Base-by-base conservation (phyloP, 768 basidiomycete species). In the Hirschioporus abietinus region DNA sequence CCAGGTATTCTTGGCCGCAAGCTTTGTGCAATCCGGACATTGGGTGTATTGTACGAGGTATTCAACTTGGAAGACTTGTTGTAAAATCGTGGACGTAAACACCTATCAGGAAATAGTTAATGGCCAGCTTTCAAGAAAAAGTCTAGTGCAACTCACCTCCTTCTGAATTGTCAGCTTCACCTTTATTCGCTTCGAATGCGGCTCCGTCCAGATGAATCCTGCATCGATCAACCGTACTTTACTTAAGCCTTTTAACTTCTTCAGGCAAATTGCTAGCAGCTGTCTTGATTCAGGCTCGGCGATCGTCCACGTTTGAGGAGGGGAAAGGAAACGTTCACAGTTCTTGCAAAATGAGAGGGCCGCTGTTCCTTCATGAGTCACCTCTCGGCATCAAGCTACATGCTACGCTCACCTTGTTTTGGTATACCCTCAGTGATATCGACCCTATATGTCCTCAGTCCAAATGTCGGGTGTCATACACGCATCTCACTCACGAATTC, bases 1-100 rank as follows among this genome's bases (percentile, higher is more conserved):
- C 97, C 96, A 99, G 0, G 96, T 99, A 75, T 99, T 98, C 80
- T 99, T 99, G 1, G 97, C 97, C 0, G 97, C 97, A 4, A 99
- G 85, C 72, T 87, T 89, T 0, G 96, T 83, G 73, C 97, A 99
- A 70, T 95, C 93, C 0, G 94, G 89, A 76, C 97, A 99, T 80
- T 99, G 97, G 0, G 92, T 92, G 71, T 96, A 86, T 71, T 96
- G 93, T 0, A 99, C 93, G 66, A 99, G 86, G 73, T 95, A 95
- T 76, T 97, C 95, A 70, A 99, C 88, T 77, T 98, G 95, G 71
- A 99, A 99, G 0, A 95, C 88, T 84, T 99, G 97, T 74, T 99
- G 97, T 58, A 99, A 83, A 74, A 99, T 92, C 0, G 97, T 99
- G 58, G 91, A 90, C 0, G 94, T 92, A 70, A 99, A 84, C 63